Evolutionary conservation across 2,329 filamentous ascomycete genomes (phyloP), one percentile per base, ranked within the genome.

Genomic region (Trichoderma pleuroti): DNA sequence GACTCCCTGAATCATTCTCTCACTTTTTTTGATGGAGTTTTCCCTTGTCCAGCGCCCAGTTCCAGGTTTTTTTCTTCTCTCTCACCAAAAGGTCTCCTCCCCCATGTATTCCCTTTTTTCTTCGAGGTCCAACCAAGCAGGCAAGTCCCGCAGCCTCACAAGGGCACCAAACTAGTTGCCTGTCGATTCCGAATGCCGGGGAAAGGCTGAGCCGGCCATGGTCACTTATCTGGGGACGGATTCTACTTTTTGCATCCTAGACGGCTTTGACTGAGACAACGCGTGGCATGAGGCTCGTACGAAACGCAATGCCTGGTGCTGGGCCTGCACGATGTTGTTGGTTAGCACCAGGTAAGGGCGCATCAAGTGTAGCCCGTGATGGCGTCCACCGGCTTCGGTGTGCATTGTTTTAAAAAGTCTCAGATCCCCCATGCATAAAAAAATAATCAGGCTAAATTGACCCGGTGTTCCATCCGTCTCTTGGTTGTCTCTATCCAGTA

Each of bases 161-260:
- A n/a, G n/a, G n/a, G n/a, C n/a, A n/a, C n/a, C n/a, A n/a, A 11
- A 12, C 11, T 12, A 11, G 10, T 36, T 34, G 32, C n/a, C n/a
- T 36, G n/a, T 8, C 30, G 28, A 28, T 18, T 68, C 65, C 65
- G 54, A 68, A 59, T 59, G 54, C 65, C 54, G 65, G 36, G 46
- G 30, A 21, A 21, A 59, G 54, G 54, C 54, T 68, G 64, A 68
- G 52, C 52, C 9, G 10, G 30, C 7, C 18, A 28, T 28, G 11
- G 46, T 34, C 46, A 65, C 28, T 14, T 14, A 21, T 36, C 39
- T 32, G n/a, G 54, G 26, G 34, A 24, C 65, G 54, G 65, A 49
- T 24, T n/a, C 54, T 68, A 60, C 54, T 49, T 60, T 57, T 60
- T 68, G 52, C 52, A 42, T 39, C 65, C 56, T 68, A 14, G 54